Evolutionary conservation across 148 eudicot genomes (phyloP).

Genomic region (Vaccinium macrocarpon): DNA sequence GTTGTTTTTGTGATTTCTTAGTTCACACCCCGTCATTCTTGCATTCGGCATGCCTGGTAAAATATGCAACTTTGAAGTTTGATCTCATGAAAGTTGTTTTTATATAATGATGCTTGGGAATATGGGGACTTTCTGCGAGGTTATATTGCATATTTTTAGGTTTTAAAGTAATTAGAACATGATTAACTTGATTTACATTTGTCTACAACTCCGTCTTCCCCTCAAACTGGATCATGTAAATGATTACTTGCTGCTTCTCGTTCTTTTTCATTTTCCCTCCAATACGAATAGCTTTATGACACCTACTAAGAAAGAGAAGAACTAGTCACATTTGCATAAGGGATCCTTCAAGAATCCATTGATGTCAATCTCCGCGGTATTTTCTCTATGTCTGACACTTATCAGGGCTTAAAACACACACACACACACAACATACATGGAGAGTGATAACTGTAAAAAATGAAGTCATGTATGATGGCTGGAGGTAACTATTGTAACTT

Average conservation of each 20-base stretch:
- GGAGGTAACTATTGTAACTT: background rate
- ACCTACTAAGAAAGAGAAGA: background rate
- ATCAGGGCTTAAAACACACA: background rate
- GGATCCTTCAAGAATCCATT: background rate
- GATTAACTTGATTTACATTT: constrained; percentile 3
- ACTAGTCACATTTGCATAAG: background rate
- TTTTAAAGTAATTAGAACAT: background rate
- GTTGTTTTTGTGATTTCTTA: background rate
- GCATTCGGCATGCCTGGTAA: background rate
- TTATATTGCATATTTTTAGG: background rate
- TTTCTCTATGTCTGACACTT: background rate
- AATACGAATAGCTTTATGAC: background rate
- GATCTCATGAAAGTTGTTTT: background rate
- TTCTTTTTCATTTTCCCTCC: background rate
- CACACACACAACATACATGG: too few relatives aligned
- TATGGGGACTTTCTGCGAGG: background rate
- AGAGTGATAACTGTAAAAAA: background rate
- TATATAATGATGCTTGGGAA: background rate
- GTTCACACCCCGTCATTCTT: background rate
- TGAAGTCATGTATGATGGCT: background rate
- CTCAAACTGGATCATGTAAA: background rate
- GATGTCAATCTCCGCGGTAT: background rate
- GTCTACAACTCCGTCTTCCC: background rate
- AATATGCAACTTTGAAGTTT: background rate
- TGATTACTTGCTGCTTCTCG: background rate